Evolutionary conservation across 345 rosid species (phyloP), one percentile per base, ranked within the genome.

Genomic region (Rubroshorea leprosula): DNA sequence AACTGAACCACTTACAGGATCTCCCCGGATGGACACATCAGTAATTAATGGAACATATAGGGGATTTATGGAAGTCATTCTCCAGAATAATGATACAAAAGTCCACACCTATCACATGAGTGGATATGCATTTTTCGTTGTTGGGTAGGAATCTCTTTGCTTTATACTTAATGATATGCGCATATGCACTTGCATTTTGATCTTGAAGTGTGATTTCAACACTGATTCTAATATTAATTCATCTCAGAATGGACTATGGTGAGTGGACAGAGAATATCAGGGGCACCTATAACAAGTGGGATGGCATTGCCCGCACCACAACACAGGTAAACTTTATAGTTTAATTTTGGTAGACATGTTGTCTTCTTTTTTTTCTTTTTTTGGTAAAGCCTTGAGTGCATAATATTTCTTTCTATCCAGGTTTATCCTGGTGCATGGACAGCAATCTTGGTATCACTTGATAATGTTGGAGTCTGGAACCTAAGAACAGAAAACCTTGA

Each of bases 351-450:
- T 8, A 35, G 3, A 35, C 41, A 35, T 35, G 41, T 1, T 13
- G 41, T 35, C 31, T 27, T 27, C 8, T 8, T 4, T 35, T 1
- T 35, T 35, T 27, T 8, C 5, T 35, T 1, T 35, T 35, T 35
- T 10, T 35, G 7, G 12, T 35, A 10, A 23, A 55, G 45, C 43
- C 21, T 38, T 23, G 14, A 59, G 27, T 35, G 3, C 41, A 35
- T 51, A 3, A 35, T 29, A 16, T 35, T 5, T 12, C 22, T 62
- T 15, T 63, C 17, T 31, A 14, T 55, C 14, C 50, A 94, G 97
- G 99, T 90, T 50, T 94, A 84, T 79, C 97, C 97, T n/a, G 96
- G 95, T 24, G 97, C 95, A 20, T 90, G 99, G 99, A 84, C 96
- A 19, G 85, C 89, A 12, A 81, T 94, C 63, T 70, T 94, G 78